Percentiles rank a stretch among this genome's conserved stretches.
Evolutionary conservation across 139 green algal species (phyloP).

Genomic region (Zygnema circumcarinatum): DNA sequence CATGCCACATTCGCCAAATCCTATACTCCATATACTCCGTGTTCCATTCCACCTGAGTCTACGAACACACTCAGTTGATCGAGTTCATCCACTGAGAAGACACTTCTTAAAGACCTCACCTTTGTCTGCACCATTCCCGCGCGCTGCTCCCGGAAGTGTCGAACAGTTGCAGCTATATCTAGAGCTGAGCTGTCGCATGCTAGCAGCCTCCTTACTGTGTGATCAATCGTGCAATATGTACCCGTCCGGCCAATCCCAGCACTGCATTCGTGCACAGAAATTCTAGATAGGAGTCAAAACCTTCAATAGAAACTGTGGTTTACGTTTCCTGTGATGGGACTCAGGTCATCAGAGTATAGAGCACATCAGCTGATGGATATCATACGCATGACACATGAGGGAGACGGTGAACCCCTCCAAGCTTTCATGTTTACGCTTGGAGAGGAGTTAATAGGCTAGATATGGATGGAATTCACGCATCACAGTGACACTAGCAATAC

Average conservation of each 20-base stretch:
- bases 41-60: no score
- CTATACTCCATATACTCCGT: no score
- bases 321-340: not conserved
- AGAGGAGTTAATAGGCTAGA: no score
- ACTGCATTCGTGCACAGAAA: conserved; percentile 61
- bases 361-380: no score
- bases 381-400: not conserved
- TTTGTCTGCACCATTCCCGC: conserved; percentile 89
- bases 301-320: not conserved
- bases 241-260: conserved; percentile 88
- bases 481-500: no score
- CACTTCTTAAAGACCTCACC: no score
- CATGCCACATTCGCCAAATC: no score
- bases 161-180: conserved; percentile 73
- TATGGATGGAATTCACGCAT: no score
- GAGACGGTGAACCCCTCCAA: no score
- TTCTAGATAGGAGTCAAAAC: not conserved
- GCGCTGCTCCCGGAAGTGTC: conserved; percentile 75
- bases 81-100: no score
- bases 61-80: no score
- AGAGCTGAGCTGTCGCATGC: conserved; percentile 60
- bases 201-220: conserved; percentile 71
- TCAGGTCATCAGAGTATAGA: not conserved
- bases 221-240: conserved; percentile 83
- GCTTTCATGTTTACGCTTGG: no score